Conservation (phyloP, 2,329 filamentous ascomycete species). For the Clonostachys solani region DNA sequence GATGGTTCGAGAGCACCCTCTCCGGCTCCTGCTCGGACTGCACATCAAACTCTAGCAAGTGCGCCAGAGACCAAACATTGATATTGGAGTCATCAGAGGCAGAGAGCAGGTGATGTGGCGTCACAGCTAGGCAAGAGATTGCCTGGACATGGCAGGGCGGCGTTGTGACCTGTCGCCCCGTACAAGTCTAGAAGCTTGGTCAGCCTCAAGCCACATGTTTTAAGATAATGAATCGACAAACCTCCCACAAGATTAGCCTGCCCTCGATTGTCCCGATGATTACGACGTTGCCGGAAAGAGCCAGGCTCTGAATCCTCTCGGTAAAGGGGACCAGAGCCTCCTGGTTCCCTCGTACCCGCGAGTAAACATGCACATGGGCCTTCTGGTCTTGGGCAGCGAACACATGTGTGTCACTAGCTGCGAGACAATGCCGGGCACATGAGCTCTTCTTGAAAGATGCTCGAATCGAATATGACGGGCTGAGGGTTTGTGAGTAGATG, state of each 20-base stretch:
- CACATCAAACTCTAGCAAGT: slow-evolving; percentile 59
- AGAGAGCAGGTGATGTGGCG: slow-evolving; percentile 69
- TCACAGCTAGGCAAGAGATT: slow-evolving; percentile 71
- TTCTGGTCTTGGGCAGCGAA: slow-evolving; percentile 92
- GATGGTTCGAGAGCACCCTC: slow-evolving; percentile 73
- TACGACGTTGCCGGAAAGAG: slow-evolving; percentile 68
- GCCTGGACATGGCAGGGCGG: slow-evolving; percentile 75
- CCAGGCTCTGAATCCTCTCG: slow-evolving; percentile 77
- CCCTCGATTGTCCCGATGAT: slow-evolving; percentile 81
- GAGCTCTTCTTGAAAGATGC: slow-evolving; percentile 89
- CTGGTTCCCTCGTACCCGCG: slow-evolving; percentile 75
- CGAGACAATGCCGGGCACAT: slow-evolving; percentile 72
- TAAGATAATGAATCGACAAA: slow-evolving; percentile 30
- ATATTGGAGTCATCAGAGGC: slow-evolving; percentile 85
- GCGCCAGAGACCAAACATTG: slow-evolving; percentile 83
- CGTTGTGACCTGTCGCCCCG: slow-evolving; percentile 72
- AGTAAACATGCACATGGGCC: slow-evolving; percentile 91
- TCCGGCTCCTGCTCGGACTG: slow-evolving; percentile 63
- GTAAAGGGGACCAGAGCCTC: slow-evolving; percentile 86
- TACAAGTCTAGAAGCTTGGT: slow-evolving; percentile 52
- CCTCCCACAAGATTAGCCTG: slow-evolving; percentile 89
- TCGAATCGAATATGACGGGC: slow-evolving; percentile 72
- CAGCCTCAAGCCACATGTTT: slow-evolving; percentile 6
- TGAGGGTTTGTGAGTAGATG: slow-evolving; percentile 80
- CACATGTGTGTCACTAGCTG: slow-evolving; percentile 75